These are phyloP conservation scores for Ganoderma leucocontextum DNA, from an alignment of 1,284 basidiomycete genomes.

Conservation along the genomic window DNA sequence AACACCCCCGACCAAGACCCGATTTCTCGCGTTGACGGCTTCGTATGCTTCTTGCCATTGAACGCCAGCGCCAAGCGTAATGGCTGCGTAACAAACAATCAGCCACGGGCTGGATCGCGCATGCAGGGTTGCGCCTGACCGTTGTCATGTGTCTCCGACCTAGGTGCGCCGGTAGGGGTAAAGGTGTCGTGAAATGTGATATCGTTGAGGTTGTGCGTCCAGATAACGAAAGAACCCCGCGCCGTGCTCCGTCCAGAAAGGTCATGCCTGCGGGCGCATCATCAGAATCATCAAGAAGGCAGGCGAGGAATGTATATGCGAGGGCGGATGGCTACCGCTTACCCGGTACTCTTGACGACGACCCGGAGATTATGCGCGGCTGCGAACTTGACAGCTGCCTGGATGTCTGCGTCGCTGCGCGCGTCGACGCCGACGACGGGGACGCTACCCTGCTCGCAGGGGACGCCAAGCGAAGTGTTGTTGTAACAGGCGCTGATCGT, in stretches of 20 bases:
- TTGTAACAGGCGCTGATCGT: constrained; percentile 52
- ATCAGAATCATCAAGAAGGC: constrained; percentile 8
- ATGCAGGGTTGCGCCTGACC: constrained; percentile 19
- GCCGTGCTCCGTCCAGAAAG: constrained; percentile 37
- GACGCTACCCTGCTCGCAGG: constrained; percentile 54
- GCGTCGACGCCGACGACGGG: constrained; percentile 54
- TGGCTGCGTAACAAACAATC: constrained; percentile 33
- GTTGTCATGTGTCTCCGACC: constrained; percentile 27
- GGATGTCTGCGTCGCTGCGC: constrained; percentile 45
- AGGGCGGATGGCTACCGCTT: constrained; percentile 21
- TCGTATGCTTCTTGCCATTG: constrained; percentile 54
- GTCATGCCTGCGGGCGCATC: constrained; percentile 32
- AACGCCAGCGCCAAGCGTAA: constrained; percentile 54
- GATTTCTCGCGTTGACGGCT: constrained; percentile 40
- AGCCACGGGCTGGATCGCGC: constrained; percentile 3
- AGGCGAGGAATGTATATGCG: background rate
- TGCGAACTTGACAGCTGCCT: constrained; percentile 52
- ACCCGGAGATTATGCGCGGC: constrained; percentile 49
- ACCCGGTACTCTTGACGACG: constrained; percentile 58
- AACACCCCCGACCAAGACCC: constrained; percentile 40
- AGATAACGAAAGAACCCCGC: constrained; percentile 34
- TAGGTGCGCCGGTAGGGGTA: constrained; percentile 32
- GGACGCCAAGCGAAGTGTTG: constrained; percentile 47
- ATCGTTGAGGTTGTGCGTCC: constrained; percentile 38
- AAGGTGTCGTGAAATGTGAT: constrained; percentile 36